Base-by-base conservation (phyloP, 2,329 filamentous ascomycete species). In the Trichoderma harzianum region DNA sequence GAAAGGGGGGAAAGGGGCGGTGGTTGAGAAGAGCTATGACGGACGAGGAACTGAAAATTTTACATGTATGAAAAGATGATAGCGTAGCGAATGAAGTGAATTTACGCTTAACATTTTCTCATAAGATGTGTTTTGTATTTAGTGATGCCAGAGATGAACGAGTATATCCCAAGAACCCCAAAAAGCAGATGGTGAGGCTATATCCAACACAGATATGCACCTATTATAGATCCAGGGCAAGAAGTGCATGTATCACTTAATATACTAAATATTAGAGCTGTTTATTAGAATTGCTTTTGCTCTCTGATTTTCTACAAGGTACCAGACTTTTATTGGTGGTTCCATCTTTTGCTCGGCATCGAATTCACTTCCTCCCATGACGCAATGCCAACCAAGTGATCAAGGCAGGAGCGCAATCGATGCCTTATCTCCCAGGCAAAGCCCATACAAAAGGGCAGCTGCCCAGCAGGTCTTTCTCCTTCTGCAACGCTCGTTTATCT, bases 71-170 rank as follows among this genome's bases (percentile, higher is more conserved):
- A 72, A 72, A 67, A 34, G 39, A 58, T 69, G 65, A 66, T 65
- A 73, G 70, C 36, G 64, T 72, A 73, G 70, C 53, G 64, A 72
- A 72, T 68, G 60, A 69, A 72, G 47, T 55, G 63, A 64, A 57
- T 55, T 26, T 36, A 73, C 36, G 68, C 60, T 57, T 47, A 18
- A 55, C n/a, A 7, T 21, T 10, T 32, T 18, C 18, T n/a, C n/a
- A n/a, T n/a, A n/a, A n/a, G n/a, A n/a, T n/a, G n/a, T n/a, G n/a
- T n/a, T n/a, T n/a, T n/a, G n/a, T n/a, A n/a, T n/a, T n/a, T n/a
- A n/a, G n/a, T 43, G 28, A 32, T 58, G 30, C n/a, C 2, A 51
- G 18, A 21, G 18, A 47, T 21, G 43, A 11, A 51, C 0, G 5
- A n/a, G 16, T 51, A 26, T 14, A 30, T 58, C 14, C 3, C 3